These are phyloP conservation scores for Aphanomyces astaci DNA, from an alignment of 352 stramenopile species.

Conservation along the genomic window DNA sequence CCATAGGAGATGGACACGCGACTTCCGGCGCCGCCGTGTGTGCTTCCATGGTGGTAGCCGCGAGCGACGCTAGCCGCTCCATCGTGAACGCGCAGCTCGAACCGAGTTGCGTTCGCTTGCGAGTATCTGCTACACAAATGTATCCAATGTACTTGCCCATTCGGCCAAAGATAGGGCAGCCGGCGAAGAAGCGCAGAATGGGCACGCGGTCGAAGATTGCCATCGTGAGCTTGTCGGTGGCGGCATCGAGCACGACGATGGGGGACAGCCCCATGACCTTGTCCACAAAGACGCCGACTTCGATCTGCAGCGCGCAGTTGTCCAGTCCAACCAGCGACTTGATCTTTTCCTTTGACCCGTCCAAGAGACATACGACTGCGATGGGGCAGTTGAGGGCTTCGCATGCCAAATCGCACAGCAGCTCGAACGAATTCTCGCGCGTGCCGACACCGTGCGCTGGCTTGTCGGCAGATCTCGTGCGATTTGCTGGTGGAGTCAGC, in stretches of 20 bases:
- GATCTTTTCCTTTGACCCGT: slow-evolving; percentile 37
- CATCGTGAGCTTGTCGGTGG: slow-evolving; percentile 56
- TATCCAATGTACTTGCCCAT: slow-evolving; percentile 61
- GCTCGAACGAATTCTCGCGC: slow-evolving; percentile 57
- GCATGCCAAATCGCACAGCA: slow-evolving; percentile 72
- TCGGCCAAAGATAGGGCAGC: slow-evolving; percentile 68
- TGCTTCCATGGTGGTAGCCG: slow-evolving; percentile 69
- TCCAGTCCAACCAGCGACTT: slow-evolving; percentile 41
- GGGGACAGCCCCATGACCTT: slow-evolving; percentile 74
- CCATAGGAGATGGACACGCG: slow-evolving; percentile 24
- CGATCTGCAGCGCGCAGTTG: slow-evolving; percentile 42
- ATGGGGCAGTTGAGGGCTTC: slow-evolving; percentile 76
- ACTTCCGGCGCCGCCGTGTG: slow-evolving; percentile 32
- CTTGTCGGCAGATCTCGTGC: too few relatives aligned
- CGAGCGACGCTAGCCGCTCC: slow-evolving; percentile 64
- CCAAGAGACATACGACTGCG: slow-evolving; percentile 60
- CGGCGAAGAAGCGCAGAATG: slow-evolving; percentile 65
- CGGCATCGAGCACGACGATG: slow-evolving; percentile 64
- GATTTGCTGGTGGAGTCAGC: neutral
- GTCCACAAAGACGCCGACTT: slow-evolving; percentile 57
- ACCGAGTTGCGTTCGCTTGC: slow-evolving; percentile 67
- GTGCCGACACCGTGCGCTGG: too few relatives aligned
- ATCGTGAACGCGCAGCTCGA: slow-evolving; percentile 70
- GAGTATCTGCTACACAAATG: slow-evolving; percentile 65
- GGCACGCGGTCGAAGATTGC: slow-evolving; percentile 44